These are phyloP conservation scores for Termitomyces sp. DNA, from an alignment of 768 basidiomycete genomes.

Conservation along the genomic window DNA sequence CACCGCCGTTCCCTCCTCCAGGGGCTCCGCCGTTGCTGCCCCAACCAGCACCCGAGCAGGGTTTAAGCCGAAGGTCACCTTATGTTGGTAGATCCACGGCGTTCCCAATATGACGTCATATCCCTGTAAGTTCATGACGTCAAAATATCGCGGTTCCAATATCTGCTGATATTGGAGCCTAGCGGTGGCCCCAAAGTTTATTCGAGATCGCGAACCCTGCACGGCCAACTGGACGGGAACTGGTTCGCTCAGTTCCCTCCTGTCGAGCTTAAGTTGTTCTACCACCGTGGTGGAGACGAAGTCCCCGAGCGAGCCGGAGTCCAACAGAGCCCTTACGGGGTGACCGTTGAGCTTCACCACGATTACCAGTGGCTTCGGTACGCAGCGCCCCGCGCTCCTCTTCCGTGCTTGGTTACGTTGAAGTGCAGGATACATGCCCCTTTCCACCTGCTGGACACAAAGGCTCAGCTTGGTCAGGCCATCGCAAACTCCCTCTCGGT, in stretches of 20 bases:
- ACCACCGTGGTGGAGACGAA: constrained; percentile 15
- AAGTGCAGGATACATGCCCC: background rate
- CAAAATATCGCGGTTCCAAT: background rate
- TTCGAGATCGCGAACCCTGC: background rate
- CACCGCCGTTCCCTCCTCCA: no score
- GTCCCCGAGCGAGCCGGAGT: constrained; percentile 33
- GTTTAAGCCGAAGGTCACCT: background rate
- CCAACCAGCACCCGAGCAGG: background rate
- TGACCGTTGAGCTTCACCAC: constrained; percentile 26
- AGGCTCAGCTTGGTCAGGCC: background rate
- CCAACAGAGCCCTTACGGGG: constrained; percentile 27
- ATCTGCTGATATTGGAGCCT: background rate
- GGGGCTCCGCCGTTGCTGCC: no score
- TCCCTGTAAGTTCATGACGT: background rate
- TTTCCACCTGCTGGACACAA: background rate
- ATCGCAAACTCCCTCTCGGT: no score
- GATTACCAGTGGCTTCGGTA: constrained; percentile 19
- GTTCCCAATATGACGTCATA: background rate
- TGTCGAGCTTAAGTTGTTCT: background rate
- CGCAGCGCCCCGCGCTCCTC: constrained; percentile 17
- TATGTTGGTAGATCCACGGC: background rate
- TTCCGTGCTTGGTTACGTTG: background rate
- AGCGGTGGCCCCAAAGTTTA: background rate
- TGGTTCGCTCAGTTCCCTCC: background rate
- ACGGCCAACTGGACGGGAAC: background rate